phyloP scores from a whole-genome alignment of 441 rosid genomes.

The Corymbia citriodora region DNA sequence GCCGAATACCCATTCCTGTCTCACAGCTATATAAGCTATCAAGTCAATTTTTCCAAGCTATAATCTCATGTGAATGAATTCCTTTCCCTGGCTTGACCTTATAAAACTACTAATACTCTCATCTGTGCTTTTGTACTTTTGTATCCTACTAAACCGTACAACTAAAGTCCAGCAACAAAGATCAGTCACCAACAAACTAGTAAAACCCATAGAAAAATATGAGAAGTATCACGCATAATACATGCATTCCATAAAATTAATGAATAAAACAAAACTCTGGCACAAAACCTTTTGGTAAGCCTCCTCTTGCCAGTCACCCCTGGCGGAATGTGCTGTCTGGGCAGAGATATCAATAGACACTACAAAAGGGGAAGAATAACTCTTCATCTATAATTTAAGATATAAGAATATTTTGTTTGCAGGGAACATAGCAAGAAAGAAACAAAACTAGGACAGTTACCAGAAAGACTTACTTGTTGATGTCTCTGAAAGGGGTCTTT shows the following conservation, averaged over 20 bases:
- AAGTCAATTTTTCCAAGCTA: neutral
- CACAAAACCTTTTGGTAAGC: slow-evolving; percentile 61
- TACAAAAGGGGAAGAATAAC: slow-evolving; percentile 23
- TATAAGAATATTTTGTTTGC: neutral
- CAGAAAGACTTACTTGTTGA: slow-evolving; percentile 57
- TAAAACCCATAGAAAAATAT: neutral
- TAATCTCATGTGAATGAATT: neutral
- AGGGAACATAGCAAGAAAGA: neutral
- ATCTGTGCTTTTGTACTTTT: neutral
- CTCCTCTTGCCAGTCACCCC: slow-evolving; percentile 91
- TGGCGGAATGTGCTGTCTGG: slow-evolving; percentile 59
- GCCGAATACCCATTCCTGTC: neutral
- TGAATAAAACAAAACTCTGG: neutral
- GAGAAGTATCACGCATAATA: neutral
- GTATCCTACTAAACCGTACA: neutral
- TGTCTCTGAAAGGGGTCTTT: slow-evolving; percentile 58
- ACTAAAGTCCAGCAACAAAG: neutral
- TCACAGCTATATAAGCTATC: neutral
- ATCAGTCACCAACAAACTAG: neutral
- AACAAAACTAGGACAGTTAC: neutral
- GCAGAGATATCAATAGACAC: slow-evolving; percentile 78
- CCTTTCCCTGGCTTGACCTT: neutral
- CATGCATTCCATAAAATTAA: neutral
- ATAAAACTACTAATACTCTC: neutral
- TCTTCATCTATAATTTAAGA: neutral